phyloP scores from a whole-genome alignment of 2,329 filamentous ascomycete genomes.

The Neopestalotiopsis sp. region DNA sequence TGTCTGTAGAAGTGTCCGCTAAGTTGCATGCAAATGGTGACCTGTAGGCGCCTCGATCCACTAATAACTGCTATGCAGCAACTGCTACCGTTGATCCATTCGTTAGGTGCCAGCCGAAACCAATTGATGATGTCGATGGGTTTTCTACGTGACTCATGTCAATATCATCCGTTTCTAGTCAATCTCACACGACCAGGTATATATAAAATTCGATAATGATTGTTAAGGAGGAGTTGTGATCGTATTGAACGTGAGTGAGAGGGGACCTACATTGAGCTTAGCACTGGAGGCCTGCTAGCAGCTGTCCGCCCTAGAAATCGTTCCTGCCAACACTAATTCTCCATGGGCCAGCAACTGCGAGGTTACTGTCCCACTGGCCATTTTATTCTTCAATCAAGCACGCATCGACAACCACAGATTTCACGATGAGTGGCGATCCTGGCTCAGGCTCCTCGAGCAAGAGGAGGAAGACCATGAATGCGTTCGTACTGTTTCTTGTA shows the following conservation, averaged over 20 bases:
- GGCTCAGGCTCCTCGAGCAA: not conserved
- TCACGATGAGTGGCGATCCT: not conserved
- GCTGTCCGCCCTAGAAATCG: not conserved
- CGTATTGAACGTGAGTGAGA: too few species aligned
- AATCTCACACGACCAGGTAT: too few species aligned
- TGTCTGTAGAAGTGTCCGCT: not conserved
- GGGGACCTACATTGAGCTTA: too few species aligned
- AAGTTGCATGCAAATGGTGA: not conserved
- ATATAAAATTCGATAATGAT: too few species aligned
- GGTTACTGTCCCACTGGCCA: not conserved
- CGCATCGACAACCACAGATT: not conserved
- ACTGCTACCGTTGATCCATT: too few species aligned
- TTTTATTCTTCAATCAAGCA: not conserved
- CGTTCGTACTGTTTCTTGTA: not conserved
- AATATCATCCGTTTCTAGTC: too few species aligned
- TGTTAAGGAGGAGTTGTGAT: too few species aligned
- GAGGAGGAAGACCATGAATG: constrained; percentile 9
- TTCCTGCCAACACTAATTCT: not conserved
- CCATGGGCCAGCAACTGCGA: not conserved
- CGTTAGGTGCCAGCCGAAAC: too few species aligned
- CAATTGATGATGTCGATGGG: too few species aligned
- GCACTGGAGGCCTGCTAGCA: not conserved
- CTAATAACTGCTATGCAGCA: too few species aligned
- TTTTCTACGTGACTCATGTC: too few species aligned
- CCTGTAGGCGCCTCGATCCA: not conserved